phyloP scores from a whole-genome alignment of 139 green algal species.

The Volvox africanus region DNA sequence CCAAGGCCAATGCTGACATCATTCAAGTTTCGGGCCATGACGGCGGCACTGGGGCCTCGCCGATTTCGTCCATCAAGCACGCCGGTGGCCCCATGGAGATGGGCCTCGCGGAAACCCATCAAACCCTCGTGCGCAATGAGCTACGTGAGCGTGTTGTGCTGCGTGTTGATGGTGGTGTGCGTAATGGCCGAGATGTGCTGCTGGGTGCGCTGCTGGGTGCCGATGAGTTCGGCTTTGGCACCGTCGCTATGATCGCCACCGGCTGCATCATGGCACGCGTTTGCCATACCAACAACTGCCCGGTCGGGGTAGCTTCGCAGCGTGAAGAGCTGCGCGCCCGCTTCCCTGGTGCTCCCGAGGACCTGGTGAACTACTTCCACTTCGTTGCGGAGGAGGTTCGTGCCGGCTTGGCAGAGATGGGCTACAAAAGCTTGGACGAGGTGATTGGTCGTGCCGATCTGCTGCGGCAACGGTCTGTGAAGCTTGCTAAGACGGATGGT shows the following conservation, averaged over 20 bases:
- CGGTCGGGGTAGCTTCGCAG: constrained; percentile 97
- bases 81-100: constrained; percentile 97
- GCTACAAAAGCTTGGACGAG: constrained; percentile 89
- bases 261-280: constrained; percentile 99
- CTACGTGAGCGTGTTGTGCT: constrained; percentile 96
- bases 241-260: constrained; percentile 97
- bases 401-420: constrained; percentile 84
- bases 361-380: constrained; percentile 99
- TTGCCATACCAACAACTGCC: constrained; percentile 99
- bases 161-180: constrained; percentile 95
- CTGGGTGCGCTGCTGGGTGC: constrained; percentile 91
- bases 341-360: constrained; percentile 93
- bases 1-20: constrained; percentile 99
- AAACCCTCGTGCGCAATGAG: constrained; percentile 90
- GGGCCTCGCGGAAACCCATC: constrained; percentile 90
- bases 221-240: constrained; percentile 99
- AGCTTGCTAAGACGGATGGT: constrained; percentile 90
- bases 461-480: constrained; percentile 72
- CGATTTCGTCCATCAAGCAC: constrained; percentile 99
- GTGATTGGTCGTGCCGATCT: constrained; percentile 91
- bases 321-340: constrained; percentile 96
- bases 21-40: constrained; percentile 98
- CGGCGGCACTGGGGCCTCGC: constrained; percentile 96
- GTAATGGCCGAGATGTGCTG: constrained; percentile 93
- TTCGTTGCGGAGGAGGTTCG: constrained; percentile 95